Conservation (phyloP, 1,139 yeast species). For the Nakaseomyces delphensis region DNA sequence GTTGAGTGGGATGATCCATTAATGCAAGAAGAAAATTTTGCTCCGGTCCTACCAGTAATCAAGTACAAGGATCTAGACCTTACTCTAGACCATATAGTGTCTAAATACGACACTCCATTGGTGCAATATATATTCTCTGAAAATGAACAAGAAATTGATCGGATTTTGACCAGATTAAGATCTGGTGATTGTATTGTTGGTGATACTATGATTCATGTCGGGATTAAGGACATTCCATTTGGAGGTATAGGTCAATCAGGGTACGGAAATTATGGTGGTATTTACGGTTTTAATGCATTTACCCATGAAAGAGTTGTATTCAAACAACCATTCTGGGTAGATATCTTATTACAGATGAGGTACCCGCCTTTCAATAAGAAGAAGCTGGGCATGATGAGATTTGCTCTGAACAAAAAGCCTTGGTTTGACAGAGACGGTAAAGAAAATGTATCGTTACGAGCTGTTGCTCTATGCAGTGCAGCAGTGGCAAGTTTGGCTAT, state of each 20-base stretch:
- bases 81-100: constrained; percentile 43
- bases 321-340: constrained; percentile 62
- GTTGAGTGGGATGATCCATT: constrained; percentile 58
- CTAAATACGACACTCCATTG: constrained; percentile 73
- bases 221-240: constrained; percentile 66
- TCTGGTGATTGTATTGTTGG: constrained; percentile 71
- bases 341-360: constrained; percentile 47
- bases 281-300: constrained; percentile 60
- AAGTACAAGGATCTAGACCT: constrained; percentile 43
- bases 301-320: constrained; percentile 68
- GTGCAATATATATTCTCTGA: constrained; percentile 70
- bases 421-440: constrained; percentile 22
- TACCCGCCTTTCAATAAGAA: constrained; percentile 59
- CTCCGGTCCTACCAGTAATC: constrained; percentile 75
- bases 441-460: constrained; percentile 9
- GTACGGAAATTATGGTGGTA: constrained; percentile 73
- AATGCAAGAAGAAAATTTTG: constrained; percentile 75
- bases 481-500: constrained; percentile 1
- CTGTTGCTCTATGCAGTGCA: not conserved
- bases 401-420: constrained; percentile 20
- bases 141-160: constrained; percentile 43
- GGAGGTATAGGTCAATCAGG: constrained; percentile 92
- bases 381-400: constrained; percentile 21
- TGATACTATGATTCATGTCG: constrained; percentile 69
- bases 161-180: constrained; percentile 47